Conservation (phyloP, 2,329 filamentous ascomycete genomes). For the Colletotrichum sublineola region DNA sequence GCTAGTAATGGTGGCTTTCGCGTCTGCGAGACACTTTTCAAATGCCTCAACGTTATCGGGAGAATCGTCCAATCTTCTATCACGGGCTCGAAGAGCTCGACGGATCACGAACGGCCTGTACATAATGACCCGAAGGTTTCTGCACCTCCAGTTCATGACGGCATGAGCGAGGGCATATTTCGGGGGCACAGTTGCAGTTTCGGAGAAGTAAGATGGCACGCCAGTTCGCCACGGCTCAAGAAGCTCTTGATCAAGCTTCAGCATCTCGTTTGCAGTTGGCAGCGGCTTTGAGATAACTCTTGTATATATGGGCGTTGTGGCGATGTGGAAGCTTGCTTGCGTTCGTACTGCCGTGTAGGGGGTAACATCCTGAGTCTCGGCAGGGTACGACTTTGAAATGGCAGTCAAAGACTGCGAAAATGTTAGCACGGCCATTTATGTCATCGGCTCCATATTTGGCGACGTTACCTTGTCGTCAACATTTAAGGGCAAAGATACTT, state of each 20-base stretch:
- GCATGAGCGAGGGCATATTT: slow-evolving; percentile 56
- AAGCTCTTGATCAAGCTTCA: slow-evolving; percentile 55
- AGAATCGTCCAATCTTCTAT: slow-evolving; percentile 19
- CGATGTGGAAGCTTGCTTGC: slow-evolving; percentile 60
- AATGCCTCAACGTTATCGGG: slow-evolving; percentile 40
- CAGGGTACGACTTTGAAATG: slow-evolving; percentile 50
- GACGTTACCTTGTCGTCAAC: slow-evolving; percentile 45
- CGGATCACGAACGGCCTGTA: slow-evolving; percentile 61
- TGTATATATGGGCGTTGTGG: slow-evolving; percentile 60
- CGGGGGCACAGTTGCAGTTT: slow-evolving; percentile 49
- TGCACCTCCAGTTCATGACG: slow-evolving; percentile 58
- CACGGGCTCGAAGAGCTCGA: slow-evolving; percentile 46
- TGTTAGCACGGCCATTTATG: not conserved
- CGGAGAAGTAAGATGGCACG: slow-evolving; percentile 54
- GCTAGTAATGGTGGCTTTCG: slow-evolving; percentile 55
- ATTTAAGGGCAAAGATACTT: slow-evolving; percentile 52
- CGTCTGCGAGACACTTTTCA: slow-evolving; percentile 55
- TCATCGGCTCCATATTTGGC: not conserved
- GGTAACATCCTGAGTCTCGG: slow-evolving; percentile 55
- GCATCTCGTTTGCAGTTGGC: slow-evolving; percentile 56
- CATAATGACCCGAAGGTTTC: slow-evolving; percentile 62
- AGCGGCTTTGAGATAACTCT: slow-evolving; percentile 60
- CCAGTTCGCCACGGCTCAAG: slow-evolving; percentile 55
- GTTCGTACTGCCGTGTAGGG: slow-evolving; percentile 59
- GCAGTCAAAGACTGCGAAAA: slow-evolving; percentile 48